Conservation (phyloP, 768 basidiomycete species). For the Boletus reticulatus region DNA sequence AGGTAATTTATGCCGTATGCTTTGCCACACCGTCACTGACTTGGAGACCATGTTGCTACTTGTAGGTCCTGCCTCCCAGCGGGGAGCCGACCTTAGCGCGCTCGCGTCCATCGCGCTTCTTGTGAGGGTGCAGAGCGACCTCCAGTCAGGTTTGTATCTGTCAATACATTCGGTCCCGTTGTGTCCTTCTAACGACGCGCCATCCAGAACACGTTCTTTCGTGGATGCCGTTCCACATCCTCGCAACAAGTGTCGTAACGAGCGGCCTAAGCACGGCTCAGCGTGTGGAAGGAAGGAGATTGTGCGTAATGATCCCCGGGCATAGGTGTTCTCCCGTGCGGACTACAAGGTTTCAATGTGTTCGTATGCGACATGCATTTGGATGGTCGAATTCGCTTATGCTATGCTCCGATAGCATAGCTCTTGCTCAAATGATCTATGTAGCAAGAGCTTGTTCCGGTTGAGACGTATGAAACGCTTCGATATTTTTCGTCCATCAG, state of each 20-base stretch:
- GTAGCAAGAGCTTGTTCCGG: neutral
- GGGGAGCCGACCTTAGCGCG: conserved; percentile 48
- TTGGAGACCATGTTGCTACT: conserved; percentile 2
- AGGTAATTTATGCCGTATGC: conserved; percentile 30
- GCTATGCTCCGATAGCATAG: neutral
- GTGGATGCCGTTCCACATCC: conserved; percentile 62
- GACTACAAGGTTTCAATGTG: conserved; percentile 3
- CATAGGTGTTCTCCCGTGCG: conserved; percentile 8
- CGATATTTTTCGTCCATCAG: neutral
- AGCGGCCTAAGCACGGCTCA: conserved; percentile 69
- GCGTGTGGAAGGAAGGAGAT: conserved; percentile 55
- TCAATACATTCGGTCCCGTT: neutral
- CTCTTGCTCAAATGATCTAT: neutral
- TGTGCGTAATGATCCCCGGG: conserved; percentile 18
- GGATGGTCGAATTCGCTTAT: conserved; percentile 6
- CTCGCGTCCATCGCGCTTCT: conserved; percentile 76
- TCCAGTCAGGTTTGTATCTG: conserved; percentile 48
- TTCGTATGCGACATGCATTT: conserved; percentile 14
- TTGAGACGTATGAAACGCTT: neutral
- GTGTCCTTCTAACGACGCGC: conserved; percentile 11
- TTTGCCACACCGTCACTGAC: conserved; percentile 9
- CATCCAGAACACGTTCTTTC: conserved; percentile 29
- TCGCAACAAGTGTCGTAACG: conserved; percentile 73
- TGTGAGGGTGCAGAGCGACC: conserved; percentile 56
- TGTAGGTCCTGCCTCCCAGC: conserved; percentile 39